These are phyloP conservation scores for Clavaria fumosa DNA, from an alignment of 768 basidiomycete genomes.

Conservation along the genomic window DNA sequence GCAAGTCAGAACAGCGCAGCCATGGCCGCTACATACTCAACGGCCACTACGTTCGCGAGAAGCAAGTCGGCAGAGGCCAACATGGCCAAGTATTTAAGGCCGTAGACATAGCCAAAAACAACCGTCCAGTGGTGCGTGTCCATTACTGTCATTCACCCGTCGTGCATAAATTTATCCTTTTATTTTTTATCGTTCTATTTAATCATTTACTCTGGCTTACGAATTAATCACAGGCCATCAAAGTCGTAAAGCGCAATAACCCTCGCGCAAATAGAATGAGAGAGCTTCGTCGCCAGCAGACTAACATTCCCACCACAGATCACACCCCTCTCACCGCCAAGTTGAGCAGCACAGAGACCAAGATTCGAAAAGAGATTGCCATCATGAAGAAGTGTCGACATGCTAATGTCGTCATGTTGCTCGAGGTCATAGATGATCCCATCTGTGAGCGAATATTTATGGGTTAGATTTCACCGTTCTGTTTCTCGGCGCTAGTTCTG, in stretches of 20 bases:
- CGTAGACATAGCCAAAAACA: conserved; percentile 18
- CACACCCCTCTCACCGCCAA: conserved; percentile 50
- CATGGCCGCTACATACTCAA: conserved; percentile 47
- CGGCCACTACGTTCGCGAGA: conserved; percentile 59
- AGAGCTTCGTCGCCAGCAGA: conserved; percentile 18
- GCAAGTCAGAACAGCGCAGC: no score
- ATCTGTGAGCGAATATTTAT: conserved; percentile 83
- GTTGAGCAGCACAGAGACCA: conserved; percentile 58
- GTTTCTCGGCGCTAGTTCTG: background rate
- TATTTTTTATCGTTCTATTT: conserved; percentile 25
- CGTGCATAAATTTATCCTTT: conserved; percentile 11
- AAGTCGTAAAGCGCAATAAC: conserved; percentile 57
- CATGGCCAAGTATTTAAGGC: conserved; percentile 84
- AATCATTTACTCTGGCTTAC: conserved; percentile 18
- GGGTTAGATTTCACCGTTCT: conserved; percentile 39
- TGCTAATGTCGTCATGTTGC: conserved; percentile 76
- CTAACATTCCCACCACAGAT: conserved; percentile 30
- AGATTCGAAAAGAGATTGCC: conserved; percentile 87
- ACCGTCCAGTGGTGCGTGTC: conserved; percentile 6
- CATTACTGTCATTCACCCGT: background rate
- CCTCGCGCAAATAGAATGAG: conserved; percentile 39
- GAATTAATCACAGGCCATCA: conserved; percentile 45
- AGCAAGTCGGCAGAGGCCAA: conserved; percentile 71
- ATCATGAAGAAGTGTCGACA: conserved; percentile 97
- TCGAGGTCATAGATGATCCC: conserved; percentile 91